Percentiles rank a stretch among this genome's conserved stretches.
Evolutionary conservation across 805 yeast genomes (phyloP).

Genomic region (Starmerella scarabaei): DNA sequence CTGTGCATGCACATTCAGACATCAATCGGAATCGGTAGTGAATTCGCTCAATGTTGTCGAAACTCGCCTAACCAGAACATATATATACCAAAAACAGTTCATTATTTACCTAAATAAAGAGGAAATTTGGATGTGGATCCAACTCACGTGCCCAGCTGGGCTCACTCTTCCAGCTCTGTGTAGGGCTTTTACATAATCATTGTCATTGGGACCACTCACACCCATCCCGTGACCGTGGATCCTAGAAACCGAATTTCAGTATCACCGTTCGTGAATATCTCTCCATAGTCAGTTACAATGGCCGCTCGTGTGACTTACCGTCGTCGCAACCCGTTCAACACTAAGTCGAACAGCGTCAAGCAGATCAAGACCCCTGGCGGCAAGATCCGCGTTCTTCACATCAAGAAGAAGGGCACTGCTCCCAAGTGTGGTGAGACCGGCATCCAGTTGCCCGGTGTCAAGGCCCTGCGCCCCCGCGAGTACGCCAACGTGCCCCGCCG

Average conservation of each 20-base stretch:
- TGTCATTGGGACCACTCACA: neutral
- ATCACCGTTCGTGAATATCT: neutral
- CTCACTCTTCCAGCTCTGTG: neutral
- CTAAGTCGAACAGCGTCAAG: constrained; percentile 98
- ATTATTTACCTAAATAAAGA: too few relatives aligned
- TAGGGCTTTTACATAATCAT: neutral
- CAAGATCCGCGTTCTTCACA: constrained; percentile 93
- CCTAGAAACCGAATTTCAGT: neutral
- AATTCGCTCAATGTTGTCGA: too few relatives aligned
- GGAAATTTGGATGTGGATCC: too few relatives aligned
- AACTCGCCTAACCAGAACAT: too few relatives aligned
- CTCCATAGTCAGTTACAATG: constrained; percentile 39
- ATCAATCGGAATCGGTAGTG: too few relatives aligned
- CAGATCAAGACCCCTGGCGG: constrained; percentile 99
- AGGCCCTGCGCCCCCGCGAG: constrained; percentile 96
- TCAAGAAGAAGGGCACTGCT: constrained; percentile 78
- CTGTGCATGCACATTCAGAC: too few relatives aligned
- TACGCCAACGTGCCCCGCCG: constrained; percentile 91
- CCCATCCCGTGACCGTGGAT: constrained; percentile 7
- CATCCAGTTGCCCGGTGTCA: constrained; percentile 66
- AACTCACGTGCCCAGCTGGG: too few relatives aligned
- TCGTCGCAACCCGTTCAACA: constrained; percentile 99
- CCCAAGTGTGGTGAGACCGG: constrained; percentile 55
- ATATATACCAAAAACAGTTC: too few relatives aligned
- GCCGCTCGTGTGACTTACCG: constrained; percentile 99